Base-by-base conservation (phyloP, 345 rosid species). In the Syzygium aromaticum region DNA sequence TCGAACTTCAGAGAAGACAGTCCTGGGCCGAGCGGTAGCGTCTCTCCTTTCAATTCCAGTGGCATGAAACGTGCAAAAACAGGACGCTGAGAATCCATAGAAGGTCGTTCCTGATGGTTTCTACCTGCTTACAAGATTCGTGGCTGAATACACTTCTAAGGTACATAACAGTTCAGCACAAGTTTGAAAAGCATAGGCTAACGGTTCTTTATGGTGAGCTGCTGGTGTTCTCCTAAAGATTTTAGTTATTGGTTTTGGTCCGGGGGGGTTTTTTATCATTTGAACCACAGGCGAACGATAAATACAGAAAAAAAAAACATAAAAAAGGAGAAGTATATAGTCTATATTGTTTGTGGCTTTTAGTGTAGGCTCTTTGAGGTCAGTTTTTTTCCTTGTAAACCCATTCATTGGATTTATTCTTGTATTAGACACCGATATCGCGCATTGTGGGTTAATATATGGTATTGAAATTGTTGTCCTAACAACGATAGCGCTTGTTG, bases 51-150 rank as follows among this genome's bases (percentile, higher is more conserved):
- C 95, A 98, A 95, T 89, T 93, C 98, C 52, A 95, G 97, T 84
- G 95, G 99, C 85, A 95, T 97, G 96, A 98, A 98, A 92, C 99
- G 99, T 54, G 98, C 98, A 3, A 98, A 98, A 91, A 96, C 98
- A 4, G 98, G 98, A 67, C 94, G 97, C 89, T 97, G 88, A 90
- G 87, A 89, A 85, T 78, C 78, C 21, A 52, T 52, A 51, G 88
- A 77, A 43, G 84, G 64, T 73, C 14, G 49, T 73, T 73, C 80
- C 49, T 38, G 80, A 77, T 87, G 86, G 87, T 86, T 89, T 83
- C 64, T 51, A 87, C 84, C 87, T 80, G 88, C 90, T 84, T 85
- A 90, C 57, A 86, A 84, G 87, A 87, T 85, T 87, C 89, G 80
- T 77, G 85, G 87, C 91, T 88, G 88, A 86, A 77, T 88, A 88